These are phyloP conservation scores for Medakamo hakoo DNA, from an alignment of 139 green algal species.

Conservation along the genomic window DNA sequence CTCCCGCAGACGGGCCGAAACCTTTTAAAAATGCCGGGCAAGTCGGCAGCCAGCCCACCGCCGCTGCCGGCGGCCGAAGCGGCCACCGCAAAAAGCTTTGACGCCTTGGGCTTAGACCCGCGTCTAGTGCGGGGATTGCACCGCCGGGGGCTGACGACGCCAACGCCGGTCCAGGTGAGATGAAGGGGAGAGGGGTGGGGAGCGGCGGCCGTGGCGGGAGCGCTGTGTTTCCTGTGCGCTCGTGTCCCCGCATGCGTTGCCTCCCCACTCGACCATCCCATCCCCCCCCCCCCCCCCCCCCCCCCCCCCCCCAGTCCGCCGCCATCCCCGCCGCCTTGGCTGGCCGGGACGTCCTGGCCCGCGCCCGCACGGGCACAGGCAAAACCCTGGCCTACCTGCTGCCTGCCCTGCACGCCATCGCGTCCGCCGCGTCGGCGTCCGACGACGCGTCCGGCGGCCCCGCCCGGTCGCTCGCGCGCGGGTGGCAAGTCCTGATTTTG, in stretches of 20 bases:
- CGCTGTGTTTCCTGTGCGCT: not conserved
- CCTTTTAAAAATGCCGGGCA: too few relatives aligned
- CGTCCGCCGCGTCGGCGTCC: conserved; percentile 5
- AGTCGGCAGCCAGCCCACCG: too few relatives aligned
- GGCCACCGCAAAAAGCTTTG: conserved; percentile 21
- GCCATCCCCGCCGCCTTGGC: conserved; percentile 54
- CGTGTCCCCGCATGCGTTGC: not conserved
- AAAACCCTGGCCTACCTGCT: conserved; percentile 84
- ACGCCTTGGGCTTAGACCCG: conserved; percentile 50
- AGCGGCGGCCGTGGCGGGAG: too few relatives aligned
- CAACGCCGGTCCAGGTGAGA: conserved; percentile 48
- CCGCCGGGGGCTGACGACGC: conserved; percentile 42
- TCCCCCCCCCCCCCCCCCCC: not conserved
- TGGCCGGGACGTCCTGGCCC: conserved; percentile 64
- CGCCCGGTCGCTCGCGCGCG: conserved; percentile 15
- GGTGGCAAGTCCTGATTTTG: conserved; percentile 63
- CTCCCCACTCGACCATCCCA: not conserved
- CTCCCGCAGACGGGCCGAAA: too few relatives aligned
- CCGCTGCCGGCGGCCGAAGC: too few relatives aligned
- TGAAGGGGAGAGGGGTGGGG: not conserved
- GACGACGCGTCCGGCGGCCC: conserved; percentile 4
- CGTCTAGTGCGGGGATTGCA: conserved; percentile 46
- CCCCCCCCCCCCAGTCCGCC: conserved; percentile 8
- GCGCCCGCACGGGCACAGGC: conserved; percentile 65
- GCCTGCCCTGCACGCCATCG: conserved; percentile 50